A percentile compares a stretch with the other conserved stretches of the same genome.
phyloP scores from a whole-genome alignment of 176 grass and related monocot species.

The Cenchrus americanus region DNA sequence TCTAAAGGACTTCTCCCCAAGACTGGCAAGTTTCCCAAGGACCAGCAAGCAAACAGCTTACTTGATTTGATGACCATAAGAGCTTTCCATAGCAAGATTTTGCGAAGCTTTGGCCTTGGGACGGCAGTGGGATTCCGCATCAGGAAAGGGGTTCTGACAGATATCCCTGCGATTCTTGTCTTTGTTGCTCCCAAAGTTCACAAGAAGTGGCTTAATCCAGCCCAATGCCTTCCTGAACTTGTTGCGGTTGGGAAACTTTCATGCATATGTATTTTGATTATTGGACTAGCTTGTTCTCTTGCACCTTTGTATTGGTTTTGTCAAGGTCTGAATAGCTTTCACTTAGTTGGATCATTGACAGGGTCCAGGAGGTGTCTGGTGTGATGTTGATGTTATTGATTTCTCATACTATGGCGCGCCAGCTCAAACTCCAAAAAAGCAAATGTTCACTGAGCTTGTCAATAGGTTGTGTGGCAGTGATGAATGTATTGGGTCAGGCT shows the following conservation, averaged over 20 bases:
- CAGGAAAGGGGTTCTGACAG: conserved; percentile 77
- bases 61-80: conserved; percentile 99
- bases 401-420: conserved; percentile 98
- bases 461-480: conserved; percentile 89
- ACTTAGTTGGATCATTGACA: conserved; percentile 62
- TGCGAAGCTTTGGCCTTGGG: conserved; percentile 80
- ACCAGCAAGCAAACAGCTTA: conserved; percentile 88
- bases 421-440: conserved; percentile 85
- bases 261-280: conserved; percentile 29
- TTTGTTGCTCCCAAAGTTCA: conserved; percentile 96
- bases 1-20: conserved; percentile 86
- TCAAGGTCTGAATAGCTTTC: conserved; percentile 21
- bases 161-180: conserved; percentile 87
- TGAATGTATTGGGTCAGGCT: conserved; percentile 91
- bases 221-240: conserved; percentile 82
- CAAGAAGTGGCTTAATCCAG: conserved; percentile 76
- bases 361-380: conserved; percentile 98
- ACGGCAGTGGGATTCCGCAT: conserved; percentile 96
- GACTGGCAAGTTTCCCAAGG: conserved; percentile 64
- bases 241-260: conserved; percentile 58
- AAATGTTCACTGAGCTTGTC: conserved; percentile 85
- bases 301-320: background rate
- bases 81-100: conserved; percentile 98
- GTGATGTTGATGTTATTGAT: conserved; percentile 98
- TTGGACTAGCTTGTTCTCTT: background rate